Evolutionary conservation across 2,329 filamentous ascomycete genomes (phyloP), one percentile per base, ranked within the genome.

Genomic region (Cercospora zeae-maydis): DNA sequence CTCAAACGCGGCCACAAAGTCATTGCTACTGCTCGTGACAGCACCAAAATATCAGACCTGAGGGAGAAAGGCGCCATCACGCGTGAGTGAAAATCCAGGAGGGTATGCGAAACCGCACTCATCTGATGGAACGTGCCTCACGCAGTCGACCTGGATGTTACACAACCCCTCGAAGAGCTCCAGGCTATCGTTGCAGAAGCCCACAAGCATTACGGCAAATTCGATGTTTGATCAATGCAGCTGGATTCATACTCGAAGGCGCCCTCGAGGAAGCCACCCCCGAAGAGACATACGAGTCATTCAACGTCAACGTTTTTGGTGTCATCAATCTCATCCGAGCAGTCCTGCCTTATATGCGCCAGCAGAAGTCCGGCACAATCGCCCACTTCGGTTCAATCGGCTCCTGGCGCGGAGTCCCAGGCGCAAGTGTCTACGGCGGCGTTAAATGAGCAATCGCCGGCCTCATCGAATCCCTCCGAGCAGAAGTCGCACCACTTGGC

Each of bases 371-470:
- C 57, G 69, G 70, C 36, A 55, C 53, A 7, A 66, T 70, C 61
- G 62, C 63, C 1, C 63, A 64, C 2, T 78, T 84, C 66, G 80
- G 79, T 36, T 82, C 80, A 53, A 66, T 83, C 2, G 81, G 74
- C 0, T 81, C 80, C 39, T 83, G 79, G 76, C 61, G 67, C 6
- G 74, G 75, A n/a, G 70, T 71, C 0, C 69, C 78, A 0, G 74
- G 63, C 67, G 73, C 59, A 45, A 73, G 73, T 0, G 71, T 78
- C 21, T 81, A 81, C 62, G 70, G 72, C 7, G 72, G 81, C 71
- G 77, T 78, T 24, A 85, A 86, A 69, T 78, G 76, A 13, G 78
- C 80, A 21, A 68, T 80, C 3, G 79, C 79, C 7, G 79, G 77
- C 4, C 64, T 84, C 6, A 78, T 78, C 2, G 80, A 82, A 60